These are phyloP conservation scores for Euclidium syriacum DNA, from an alignment of 345 rosid species.

Conservation along the genomic window DNA sequence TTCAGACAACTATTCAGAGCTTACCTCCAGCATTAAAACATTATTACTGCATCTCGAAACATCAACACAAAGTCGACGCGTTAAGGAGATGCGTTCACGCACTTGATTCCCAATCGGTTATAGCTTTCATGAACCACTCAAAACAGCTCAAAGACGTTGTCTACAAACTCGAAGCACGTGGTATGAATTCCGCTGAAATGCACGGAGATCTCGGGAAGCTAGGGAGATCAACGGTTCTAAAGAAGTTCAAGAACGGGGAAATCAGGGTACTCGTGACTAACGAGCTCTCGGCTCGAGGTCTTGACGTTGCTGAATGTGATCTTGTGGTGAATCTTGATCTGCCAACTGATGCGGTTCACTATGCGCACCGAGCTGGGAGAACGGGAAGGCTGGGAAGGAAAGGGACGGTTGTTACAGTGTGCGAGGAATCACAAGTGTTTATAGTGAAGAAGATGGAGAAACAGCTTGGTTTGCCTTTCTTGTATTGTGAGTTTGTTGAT, in stretches of 20 bases:
- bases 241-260: constrained; percentile 86
- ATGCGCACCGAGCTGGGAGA: constrained; percentile 89
- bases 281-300: constrained; percentile 93
- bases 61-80: constrained; percentile 84
- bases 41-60: constrained; percentile 63
- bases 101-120: constrained; percentile 72
- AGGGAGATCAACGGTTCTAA: constrained; percentile 71
- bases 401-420: constrained; percentile 76
- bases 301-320: constrained; percentile 88
- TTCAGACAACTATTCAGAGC: constrained; percentile 56
- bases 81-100: constrained; percentile 87
- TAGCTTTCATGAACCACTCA: constrained; percentile 87
- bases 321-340: constrained; percentile 83
- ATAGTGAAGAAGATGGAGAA: constrained; percentile 84
- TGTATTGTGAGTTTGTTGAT: constrained; percentile 72
- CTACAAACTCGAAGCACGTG: constrained; percentile 87
- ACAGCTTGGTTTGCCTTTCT: constrained; percentile 65
- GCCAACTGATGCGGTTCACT: constrained; percentile 75
- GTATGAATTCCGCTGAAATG: constrained; percentile 70
- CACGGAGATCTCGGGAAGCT: constrained; percentile 98
- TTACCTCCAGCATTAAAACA: constrained; percentile 84
- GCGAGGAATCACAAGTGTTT: constrained; percentile 82
- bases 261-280: constrained; percentile 75
- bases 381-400: constrained; percentile 85
- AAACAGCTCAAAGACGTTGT: constrained; percentile 90